Evolutionary conservation across 2,329 filamentous ascomycete species (phyloP).

Genomic region (Claviceps lovelessii): DNA sequence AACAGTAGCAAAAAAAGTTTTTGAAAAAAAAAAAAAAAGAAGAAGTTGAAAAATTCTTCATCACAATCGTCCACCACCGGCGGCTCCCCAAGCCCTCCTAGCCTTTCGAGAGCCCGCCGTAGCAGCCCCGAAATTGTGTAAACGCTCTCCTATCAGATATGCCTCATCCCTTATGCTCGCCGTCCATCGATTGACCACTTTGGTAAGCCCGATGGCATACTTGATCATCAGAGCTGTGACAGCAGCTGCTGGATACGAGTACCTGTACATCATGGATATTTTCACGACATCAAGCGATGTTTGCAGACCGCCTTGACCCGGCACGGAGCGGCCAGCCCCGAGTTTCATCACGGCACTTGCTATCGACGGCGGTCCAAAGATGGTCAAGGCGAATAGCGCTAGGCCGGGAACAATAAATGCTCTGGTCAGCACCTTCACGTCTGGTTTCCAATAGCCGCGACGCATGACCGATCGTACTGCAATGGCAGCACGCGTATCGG

Average conservation of each 20-base stretch:
- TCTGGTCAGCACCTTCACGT: conserved; percentile 64
- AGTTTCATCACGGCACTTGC: conserved; percentile 25
- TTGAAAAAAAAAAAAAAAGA: background rate
- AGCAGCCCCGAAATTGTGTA: conserved; percentile 74
- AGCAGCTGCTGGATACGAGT: conserved; percentile 56
- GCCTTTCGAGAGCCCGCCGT: conserved; percentile 22
- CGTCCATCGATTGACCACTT: conserved; percentile 61
- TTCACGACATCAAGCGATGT: conserved; percentile 15
- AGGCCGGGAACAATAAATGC: conserved; percentile 70
- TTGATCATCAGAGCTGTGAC: conserved; percentile 31
- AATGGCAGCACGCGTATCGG: conserved; percentile 54
- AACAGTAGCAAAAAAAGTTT: too few species aligned
- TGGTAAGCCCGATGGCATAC: conserved; percentile 35
- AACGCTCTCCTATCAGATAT: conserved; percentile 81
- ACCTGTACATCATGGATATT: conserved; percentile 31
- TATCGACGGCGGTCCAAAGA: conserved; percentile 48
- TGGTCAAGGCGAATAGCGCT: conserved; percentile 44
- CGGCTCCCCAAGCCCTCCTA: conserved; percentile 23
- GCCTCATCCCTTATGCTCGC: conserved; percentile 81
- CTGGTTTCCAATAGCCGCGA: conserved; percentile 64
- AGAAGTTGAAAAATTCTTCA: background rate
- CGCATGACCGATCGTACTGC: conserved; percentile 62
- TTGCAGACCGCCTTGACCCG: conserved; percentile 14
- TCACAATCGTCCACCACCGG: conserved; percentile 12
- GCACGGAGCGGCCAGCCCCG: conserved; percentile 11